Base-by-base conservation (phyloP, 108 stramenopile species). In the Nitzschia sp. region DNA sequence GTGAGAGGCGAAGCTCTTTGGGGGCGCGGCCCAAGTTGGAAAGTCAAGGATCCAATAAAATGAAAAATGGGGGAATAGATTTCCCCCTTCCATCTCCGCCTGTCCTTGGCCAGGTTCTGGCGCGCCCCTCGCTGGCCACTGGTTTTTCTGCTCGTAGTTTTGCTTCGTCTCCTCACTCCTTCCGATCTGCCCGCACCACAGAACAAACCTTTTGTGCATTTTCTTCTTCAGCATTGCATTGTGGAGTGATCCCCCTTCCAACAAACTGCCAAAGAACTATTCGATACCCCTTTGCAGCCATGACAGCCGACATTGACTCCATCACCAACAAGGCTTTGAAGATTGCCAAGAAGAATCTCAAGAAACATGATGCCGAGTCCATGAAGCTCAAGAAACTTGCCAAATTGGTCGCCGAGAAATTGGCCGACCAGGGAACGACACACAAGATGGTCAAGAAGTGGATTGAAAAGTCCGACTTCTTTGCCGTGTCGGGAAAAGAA, bases 331-430 rank as follows among this genome's bases (percentile, higher is more conserved):
- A 76, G 26, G 75, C 62, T 29, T 70, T 94, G 67, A 90, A 91
- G 71, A 76, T 77, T 45, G 90, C 87, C 34, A 91, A 85, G 66
- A 94, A 90, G 70, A 53, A 71, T 1, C 70, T 94, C 38, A 90
- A 94, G 64, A 82, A 84, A 36, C 68, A 82, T 11, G 85, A 79
- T 63, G 80, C 78, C 2, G 74, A 72, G 17, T 74, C 80, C 23
- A 84, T 94, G 81, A 94, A 94, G 51, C 68, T 91, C 17, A 94
- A 90, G 72, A 58, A 67, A 21, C 73, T 94, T 54, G 78, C 86
- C 60, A 85, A 90, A 47, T 53, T 47, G 15, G 74, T 88, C 61
- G 64, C 80, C 21, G 81, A 88, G 32, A 76, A 89, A 56, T 36
- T 86, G 47, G 72, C 48, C 5, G 75, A 77, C 63, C 21, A 64